Conservation (phyloP, 306 rosid species). For the Trifolium pratense region DNA sequence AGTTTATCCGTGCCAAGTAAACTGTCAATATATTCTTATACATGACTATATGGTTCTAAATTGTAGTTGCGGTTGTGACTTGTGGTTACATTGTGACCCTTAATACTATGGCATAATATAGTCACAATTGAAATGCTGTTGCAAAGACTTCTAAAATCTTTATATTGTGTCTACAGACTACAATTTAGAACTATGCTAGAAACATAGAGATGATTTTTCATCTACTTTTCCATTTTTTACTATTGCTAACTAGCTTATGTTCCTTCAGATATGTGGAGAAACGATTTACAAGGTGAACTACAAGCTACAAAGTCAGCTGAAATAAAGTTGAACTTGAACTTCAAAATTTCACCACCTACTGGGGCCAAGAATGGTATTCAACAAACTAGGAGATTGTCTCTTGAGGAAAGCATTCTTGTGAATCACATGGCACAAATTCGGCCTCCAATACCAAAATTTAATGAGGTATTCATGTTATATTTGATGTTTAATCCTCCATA, state of each 20-base stretch:
- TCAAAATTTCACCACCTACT: too few relatives aligned
- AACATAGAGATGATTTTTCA: conserved; percentile 29
- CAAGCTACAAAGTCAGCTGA: too few relatives aligned
- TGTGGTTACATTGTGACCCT: neutral
- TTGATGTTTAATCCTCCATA: too few relatives aligned
- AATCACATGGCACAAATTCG: conserved; percentile 44
- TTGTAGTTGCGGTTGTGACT: neutral
- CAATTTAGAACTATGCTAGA: conserved; percentile 22
- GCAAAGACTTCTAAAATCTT: neutral
- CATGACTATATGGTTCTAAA: conserved; percentile 5
- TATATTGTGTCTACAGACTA: too few relatives aligned
- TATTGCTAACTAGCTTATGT: too few relatives aligned
- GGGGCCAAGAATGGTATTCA: too few relatives aligned
- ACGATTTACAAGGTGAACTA: too few relatives aligned
- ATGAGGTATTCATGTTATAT: conserved; percentile 55
- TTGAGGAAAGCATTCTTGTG: conserved; percentile 69
- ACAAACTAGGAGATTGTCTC: too few relatives aligned
- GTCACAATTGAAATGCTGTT: neutral
- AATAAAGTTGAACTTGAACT: too few relatives aligned
- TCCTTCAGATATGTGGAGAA: too few relatives aligned
- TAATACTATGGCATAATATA: neutral
- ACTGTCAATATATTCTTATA: conserved; percentile 34
- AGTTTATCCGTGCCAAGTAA: conserved; percentile 79
- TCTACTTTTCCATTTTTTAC: too few relatives aligned
- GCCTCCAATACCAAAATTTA: conserved; percentile 46